Evolutionary conservation across 768 basidiomycete genomes (phyloP).

Genomic region (Russula virescens): DNA sequence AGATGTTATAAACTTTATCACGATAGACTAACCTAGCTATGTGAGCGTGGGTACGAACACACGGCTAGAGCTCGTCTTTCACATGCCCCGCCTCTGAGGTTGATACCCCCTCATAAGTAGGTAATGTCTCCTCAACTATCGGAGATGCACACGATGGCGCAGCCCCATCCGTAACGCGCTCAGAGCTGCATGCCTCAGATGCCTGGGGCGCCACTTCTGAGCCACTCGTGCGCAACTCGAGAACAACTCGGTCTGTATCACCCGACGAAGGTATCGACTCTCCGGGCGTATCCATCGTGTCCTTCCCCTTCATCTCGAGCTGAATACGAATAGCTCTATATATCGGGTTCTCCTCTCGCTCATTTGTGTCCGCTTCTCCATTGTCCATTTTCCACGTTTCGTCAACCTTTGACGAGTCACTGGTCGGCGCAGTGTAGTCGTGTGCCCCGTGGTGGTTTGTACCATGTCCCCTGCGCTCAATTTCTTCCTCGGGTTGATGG

Average conservation of each 20-base stretch:
- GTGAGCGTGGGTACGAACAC: neutral
- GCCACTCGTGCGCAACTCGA: conserved; percentile 21
- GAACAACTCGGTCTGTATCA: conserved; percentile 25
- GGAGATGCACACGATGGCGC: neutral
- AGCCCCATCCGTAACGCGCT: neutral
- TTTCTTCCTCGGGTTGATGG: conserved; percentile 33
- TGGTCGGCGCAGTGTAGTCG: conserved; percentile 33
- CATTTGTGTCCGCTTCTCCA: conserved; percentile 15
- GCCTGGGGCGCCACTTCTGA: neutral
- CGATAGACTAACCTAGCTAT: neutral
- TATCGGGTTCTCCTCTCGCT: conserved; percentile 28
- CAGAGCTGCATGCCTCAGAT: neutral
- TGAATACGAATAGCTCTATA: conserved; percentile 28
- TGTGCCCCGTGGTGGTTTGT: conserved; percentile 40
- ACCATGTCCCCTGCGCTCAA: conserved; percentile 38
- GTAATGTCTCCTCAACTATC: neutral
- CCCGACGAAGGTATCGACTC: conserved; percentile 25
- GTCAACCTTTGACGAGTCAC: conserved; percentile 30
- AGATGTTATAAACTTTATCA: conserved; percentile 17
- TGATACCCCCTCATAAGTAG: neutral
- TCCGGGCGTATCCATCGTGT: conserved; percentile 20
- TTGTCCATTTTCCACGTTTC: conserved; percentile 22
- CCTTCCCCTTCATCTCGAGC: conserved; percentile 26
- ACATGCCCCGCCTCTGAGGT: neutral
- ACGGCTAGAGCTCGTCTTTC: conserved; percentile 18